Evolutionary conservation across 345 rosid species (phyloP).

Genomic region (Melaleuca alternifolia): DNA sequence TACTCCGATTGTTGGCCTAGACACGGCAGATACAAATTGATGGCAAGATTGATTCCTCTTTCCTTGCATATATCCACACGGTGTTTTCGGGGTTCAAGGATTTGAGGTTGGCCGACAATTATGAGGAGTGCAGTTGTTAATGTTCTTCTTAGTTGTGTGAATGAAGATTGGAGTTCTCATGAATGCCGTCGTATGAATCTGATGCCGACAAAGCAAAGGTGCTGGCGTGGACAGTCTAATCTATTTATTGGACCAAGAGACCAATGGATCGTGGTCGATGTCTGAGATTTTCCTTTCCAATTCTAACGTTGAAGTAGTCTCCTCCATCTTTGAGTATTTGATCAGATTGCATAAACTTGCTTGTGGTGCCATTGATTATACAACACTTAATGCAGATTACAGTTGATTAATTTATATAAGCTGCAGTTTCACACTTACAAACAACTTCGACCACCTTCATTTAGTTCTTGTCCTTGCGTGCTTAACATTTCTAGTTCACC

Average conservation of each 20-base stretch:
- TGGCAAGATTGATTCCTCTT: not conserved
- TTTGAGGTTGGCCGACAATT: not conserved
- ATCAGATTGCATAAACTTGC: not conserved
- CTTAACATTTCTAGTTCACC: conserved; percentile 24
- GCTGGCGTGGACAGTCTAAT: not conserved
- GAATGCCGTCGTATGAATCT: not conserved
- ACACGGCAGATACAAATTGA: no score
- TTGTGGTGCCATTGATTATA: not conserved
- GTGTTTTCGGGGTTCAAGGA: not conserved
- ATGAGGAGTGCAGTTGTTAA: not conserved
- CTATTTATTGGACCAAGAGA: not conserved
- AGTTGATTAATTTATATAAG: not conserved
- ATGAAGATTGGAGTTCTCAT: not conserved
- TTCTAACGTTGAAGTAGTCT: not conserved
- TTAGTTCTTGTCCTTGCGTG: not conserved
- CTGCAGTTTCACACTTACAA: not conserved
- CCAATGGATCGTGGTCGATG: not conserved
- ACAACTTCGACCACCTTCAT: not conserved
- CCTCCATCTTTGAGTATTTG: not conserved
- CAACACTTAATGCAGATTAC: not conserved
- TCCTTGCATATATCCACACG: not conserved
- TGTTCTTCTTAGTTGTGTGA: not conserved
- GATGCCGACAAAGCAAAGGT: not conserved
- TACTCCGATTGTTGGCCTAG: no score
- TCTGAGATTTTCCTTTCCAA: not conserved